These are phyloP conservation scores for Saprolegnia diclina DNA, from an alignment of 352 stramenopile genomes.

Conservation along the genomic window DNA sequence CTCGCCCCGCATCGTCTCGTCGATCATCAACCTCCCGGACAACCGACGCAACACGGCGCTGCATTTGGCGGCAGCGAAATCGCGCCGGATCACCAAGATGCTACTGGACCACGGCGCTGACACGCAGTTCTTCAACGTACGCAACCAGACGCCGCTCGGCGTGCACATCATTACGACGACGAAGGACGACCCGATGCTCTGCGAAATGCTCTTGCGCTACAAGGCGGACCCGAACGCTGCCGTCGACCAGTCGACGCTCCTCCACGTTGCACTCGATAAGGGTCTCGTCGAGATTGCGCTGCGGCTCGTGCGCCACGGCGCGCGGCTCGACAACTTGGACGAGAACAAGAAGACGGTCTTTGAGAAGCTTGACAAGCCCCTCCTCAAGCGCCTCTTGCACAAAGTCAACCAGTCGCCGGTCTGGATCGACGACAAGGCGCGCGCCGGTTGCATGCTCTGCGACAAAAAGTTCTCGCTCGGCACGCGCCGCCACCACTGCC, in stretches of 20 bases:
- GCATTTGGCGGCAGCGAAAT: conserved; percentile 74
- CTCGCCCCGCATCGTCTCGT: conserved; percentile 46
- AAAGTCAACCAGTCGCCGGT: conserved; percentile 77
- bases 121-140: conserved; percentile 55
- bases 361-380: conserved; percentile 70
- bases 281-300: conserved; percentile 66
- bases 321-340: conserved; percentile 69
- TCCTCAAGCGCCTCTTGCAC: conserved; percentile 61
- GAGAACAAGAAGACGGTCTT: conserved; percentile 73
- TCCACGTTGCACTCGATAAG: conserved; percentile 71
- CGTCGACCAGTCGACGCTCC: conserved; percentile 57
- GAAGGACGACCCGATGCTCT: conserved; percentile 66
- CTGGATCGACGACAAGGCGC: conserved; percentile 71
- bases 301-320: conserved; percentile 71
- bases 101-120: conserved; percentile 65
- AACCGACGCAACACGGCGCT: conserved; percentile 69
- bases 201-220: conserved; percentile 75
- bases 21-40: conserved; percentile 68
- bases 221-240: conserved; percentile 60
- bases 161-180: conserved; percentile 75
- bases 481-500: conserved; percentile 77
- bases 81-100: conserved; percentile 75
- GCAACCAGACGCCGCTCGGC: conserved; percentile 63
- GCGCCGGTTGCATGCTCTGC: conserved; percentile 75
- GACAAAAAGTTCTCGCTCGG: conserved; percentile 64